Evolutionary conservation across 2,329 filamentous ascomycete species (phyloP), one percentile per base, ranked within the genome.

Genomic region (Calonectria pauciramosa): DNA sequence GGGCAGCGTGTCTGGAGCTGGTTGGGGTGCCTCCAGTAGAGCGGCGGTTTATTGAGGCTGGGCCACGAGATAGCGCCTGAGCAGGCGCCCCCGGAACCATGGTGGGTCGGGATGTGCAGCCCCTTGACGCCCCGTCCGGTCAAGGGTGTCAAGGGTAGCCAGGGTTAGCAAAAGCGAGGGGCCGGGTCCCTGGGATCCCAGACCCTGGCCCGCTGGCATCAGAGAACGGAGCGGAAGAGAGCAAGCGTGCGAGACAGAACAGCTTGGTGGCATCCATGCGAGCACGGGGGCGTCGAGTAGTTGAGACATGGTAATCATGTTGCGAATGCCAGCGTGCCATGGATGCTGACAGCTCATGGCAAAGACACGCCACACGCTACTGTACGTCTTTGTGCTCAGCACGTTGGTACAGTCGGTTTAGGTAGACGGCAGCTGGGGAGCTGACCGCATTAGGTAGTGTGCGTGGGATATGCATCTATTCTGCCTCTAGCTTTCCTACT

Each of bases 41-140:
- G 36, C 44, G 69, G 73, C 79, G 78, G 74, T 80, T 80, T 79
- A 80, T 76, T 76, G 68, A 63, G 69, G 65, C 74, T 64, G 71
- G 70, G 64, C 76, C 69, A 76, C 68, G 69, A 67, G 71, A 52
- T 32, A 71, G 63, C 60, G 60, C 75, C 69, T 71, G 68, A 73
- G 63, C 66, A 76, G 70, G 71, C 78, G 77, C 77, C 71, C 56
- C 76, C 77, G 74, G 78, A 69, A 32, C 71, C 47, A 69, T 41
- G 64, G 76, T 78, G 78, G 78, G 75, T 77, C 76, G 71, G 63
- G 74, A 77, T 74, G 77, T 70, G 68, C 65, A 65, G 65, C 76
- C 68, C 79, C 79, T 77, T 80, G 76, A 72, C 59, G 70, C 77
- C 70, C 75, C 69, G 52, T 72, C 51, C 44, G 56, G 72, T 41